phyloP scores from a whole-genome alignment of 1,284 basidiomycete species.

The Ceratobasidium sp. region DNA sequence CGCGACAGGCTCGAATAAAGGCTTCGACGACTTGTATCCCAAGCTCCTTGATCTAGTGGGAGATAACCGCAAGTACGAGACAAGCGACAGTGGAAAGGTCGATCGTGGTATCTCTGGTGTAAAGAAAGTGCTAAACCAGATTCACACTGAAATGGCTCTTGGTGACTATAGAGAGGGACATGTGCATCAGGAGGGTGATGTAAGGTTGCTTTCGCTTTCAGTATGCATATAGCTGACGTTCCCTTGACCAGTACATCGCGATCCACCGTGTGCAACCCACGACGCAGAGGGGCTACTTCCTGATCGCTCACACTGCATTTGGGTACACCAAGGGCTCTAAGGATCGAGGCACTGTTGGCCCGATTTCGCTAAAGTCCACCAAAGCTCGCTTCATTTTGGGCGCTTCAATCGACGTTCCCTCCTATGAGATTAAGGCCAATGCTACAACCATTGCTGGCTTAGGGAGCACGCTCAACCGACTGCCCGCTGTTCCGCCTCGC shows the following conservation, averaged over 20 bases:
- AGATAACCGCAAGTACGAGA: conserved; percentile 81
- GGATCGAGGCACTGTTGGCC: conserved; percentile 81
- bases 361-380: conserved; percentile 82
- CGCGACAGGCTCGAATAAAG: conserved; percentile 91
- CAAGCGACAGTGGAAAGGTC: conserved; percentile 58
- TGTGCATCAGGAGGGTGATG: conserved; percentile 93
- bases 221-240: conserved; percentile 1
- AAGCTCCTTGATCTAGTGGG: conserved; percentile 85
- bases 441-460: conserved; percentile 72
- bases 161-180: conserved; percentile 87
- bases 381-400: conserved; percentile 83
- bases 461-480: conserved; percentile 70
- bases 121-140: conserved; percentile 83
- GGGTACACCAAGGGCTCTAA: conserved; percentile 66
- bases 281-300: conserved; percentile 90
- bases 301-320: conserved; percentile 91
- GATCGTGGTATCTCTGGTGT: conserved; percentile 76
- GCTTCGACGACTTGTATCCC: conserved; percentile 96
- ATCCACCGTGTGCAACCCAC: conserved; percentile 87
- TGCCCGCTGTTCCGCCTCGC: conserved; percentile 61
- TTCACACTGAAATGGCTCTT: conserved; percentile 89
- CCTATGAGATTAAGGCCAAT: conserved; percentile 66
- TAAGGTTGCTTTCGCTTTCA: conserved; percentile 53
- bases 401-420: conserved; percentile 71
- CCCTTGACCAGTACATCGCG: conserved; percentile 76